Conservation (phyloP, 108 stramenopile genomes). For the Conticribra weissflogii region DNA sequence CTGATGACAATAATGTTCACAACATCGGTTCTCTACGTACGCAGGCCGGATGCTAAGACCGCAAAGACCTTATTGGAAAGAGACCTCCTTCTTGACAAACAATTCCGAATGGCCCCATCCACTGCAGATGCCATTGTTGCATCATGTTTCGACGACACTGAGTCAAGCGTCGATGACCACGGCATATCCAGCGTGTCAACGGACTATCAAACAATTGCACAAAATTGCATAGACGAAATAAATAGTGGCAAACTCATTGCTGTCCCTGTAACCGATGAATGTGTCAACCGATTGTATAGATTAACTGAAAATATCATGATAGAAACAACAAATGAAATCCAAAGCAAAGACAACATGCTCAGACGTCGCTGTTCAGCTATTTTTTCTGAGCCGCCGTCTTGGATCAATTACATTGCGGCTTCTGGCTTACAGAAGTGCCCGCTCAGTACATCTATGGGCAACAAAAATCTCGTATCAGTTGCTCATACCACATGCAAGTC, state of each 20-base stretch:
- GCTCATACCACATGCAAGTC: neutral
- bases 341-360: neutral
- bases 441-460: slow-evolving; percentile 45
- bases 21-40: slow-evolving; percentile 42
- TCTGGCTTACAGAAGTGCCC: slow-evolving; percentile 34
- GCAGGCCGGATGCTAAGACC: slow-evolving; percentile 57
- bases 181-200: neutral
- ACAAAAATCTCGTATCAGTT: slow-evolving; percentile 8
- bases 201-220: neutral
- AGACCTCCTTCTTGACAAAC: slow-evolving; percentile 50
- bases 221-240: slow-evolving; percentile 2
- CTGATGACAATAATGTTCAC: slow-evolving; percentile 1
- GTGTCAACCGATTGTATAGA: slow-evolving; percentile 22
- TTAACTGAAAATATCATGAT: neutral
- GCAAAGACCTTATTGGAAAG: slow-evolving; percentile 57
- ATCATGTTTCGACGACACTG: neutral
- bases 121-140: slow-evolving; percentile 7
- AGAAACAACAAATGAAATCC: neutral
- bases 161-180: neutral
- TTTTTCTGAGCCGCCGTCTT: neutral
- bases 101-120: slow-evolving; percentile 67
- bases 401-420: slow-evolving; percentile 16
- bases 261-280: slow-evolving; percentile 31
- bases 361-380: neutral
- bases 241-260: slow-evolving; percentile 27